phyloP scores from a whole-genome alignment of 2,329 filamentous ascomycete species.

The Aureobasidium sp. region DNA sequence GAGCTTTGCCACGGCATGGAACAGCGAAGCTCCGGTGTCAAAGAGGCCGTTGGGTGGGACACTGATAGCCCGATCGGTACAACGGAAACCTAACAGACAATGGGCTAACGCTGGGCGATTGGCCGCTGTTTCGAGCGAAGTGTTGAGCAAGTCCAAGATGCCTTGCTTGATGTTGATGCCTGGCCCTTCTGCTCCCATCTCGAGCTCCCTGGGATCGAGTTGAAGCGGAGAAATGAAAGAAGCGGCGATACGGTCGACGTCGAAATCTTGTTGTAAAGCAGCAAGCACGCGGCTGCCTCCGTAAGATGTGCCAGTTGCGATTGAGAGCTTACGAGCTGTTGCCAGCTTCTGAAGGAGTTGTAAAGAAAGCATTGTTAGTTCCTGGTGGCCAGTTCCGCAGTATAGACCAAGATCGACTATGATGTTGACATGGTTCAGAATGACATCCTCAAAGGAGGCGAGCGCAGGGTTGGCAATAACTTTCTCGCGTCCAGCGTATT shows the following conservation, averaged over 20 bases:
- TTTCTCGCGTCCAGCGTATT: slow-evolving; percentile 49
- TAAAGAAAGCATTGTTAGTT: slow-evolving; percentile 71
- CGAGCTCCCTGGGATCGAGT: slow-evolving; percentile 59
- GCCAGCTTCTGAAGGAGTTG: slow-evolving; percentile 79
- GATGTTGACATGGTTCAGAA: slow-evolving; percentile 70
- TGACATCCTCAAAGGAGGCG: slow-evolving; percentile 80
- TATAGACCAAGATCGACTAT: slow-evolving; percentile 80
- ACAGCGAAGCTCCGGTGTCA: slow-evolving; percentile 62
- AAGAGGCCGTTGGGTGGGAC: slow-evolving; percentile 63
- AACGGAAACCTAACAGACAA: slow-evolving; percentile 78
- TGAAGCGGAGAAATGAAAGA: slow-evolving; percentile 62
- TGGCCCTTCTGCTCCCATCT: slow-evolving; percentile 58
- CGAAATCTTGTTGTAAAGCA: slow-evolving; percentile 74
- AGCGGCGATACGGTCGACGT: slow-evolving; percentile 69
- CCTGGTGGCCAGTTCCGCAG: slow-evolving; percentile 73
- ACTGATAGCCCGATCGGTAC: slow-evolving; percentile 60
- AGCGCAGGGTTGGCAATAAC: slow-evolving; percentile 67
- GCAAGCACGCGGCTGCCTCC: slow-evolving; percentile 56
- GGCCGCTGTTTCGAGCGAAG: slow-evolving; percentile 65
- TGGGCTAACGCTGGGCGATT: slow-evolving; percentile 82
- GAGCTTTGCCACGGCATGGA: slow-evolving; percentile 72
- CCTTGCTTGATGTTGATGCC: slow-evolving; percentile 71
- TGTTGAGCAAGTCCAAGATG: slow-evolving; percentile 77
- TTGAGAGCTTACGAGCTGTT: slow-evolving; percentile 65
- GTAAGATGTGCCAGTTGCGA: slow-evolving; percentile 42